Evolutionary conservation across 148 eudicot genomes (phyloP), one percentile per base, ranked within the genome.

Genomic region (Spergularia bocconei): DNA sequence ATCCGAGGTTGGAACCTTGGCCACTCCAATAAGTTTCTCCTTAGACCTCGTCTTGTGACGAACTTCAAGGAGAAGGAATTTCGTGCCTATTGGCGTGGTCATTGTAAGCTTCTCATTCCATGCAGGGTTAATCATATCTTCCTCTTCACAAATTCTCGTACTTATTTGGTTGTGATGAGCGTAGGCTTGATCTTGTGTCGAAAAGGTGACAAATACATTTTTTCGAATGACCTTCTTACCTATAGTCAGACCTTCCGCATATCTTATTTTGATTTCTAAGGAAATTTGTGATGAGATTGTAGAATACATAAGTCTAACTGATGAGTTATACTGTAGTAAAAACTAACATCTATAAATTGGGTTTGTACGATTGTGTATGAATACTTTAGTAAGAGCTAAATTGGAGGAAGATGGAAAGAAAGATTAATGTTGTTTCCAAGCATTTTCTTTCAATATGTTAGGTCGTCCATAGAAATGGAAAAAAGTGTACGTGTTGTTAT

Each of bases 101-200:
- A 84, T 68, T 2, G 19, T 21, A 1, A 90, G 76, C 70, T 80
- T 85, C 75, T 86, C 87, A 68, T 88, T 81, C 96, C 98, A 93
- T 14, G 64, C 57, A 8, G 91, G 93, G 50, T 68, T 60, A 23
- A 75, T 47, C 2, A 84, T 48, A 11, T 64, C 58, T 15, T 29
- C 88, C 11, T 86, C 84, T 13, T 77, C 79, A 54, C 82, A 48
- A 48, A 33, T 7, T 12, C n/a, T 23, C 19, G 60, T 67, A 41
- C 85, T 80, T 15, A 14, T 38, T 1, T 68, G 70, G 54, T 65
- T 44, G 6, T 11, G 63, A 12, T 39, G 23, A 0, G 14, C 63
- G 36, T 81, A 59, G 13, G 5, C 36, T 17, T 1, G 85, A 25
- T 63, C 47, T 13, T 21, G 55, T 1, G 84, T 52, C 11, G 80